phyloP scores from a whole-genome alignment of 2,329 filamentous ascomycete genomes.

The Cadophora malorum region DNA sequence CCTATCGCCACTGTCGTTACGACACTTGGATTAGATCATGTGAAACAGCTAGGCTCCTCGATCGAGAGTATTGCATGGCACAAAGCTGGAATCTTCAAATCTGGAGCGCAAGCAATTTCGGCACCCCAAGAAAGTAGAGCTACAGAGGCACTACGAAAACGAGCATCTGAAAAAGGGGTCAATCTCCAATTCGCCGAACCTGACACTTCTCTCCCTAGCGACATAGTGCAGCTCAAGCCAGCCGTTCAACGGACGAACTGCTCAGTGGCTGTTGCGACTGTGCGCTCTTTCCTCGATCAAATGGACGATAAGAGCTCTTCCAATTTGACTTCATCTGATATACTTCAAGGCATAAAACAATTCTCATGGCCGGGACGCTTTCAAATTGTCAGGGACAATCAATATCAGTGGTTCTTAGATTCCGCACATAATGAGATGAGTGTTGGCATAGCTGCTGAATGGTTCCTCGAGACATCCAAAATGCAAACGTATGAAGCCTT shows the following conservation, averaged over 20 bases:
- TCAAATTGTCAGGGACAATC: constrained; percentile 58
- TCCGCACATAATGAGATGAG: constrained; percentile 66
- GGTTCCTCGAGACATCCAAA: constrained; percentile 68
- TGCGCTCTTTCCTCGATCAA: constrained; percentile 52
- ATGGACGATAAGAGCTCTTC: constrained; percentile 26
- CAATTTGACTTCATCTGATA: constrained; percentile 65
- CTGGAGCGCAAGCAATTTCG: constrained; percentile 63
- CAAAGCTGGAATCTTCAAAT: constrained; percentile 74
- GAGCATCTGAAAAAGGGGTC: constrained; percentile 58
- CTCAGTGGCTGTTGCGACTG: constrained; percentile 55
- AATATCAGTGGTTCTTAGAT: constrained; percentile 37
- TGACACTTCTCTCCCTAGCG: constrained; percentile 29
- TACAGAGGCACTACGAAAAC: constrained; percentile 51
- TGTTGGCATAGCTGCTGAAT: constrained; percentile 77
- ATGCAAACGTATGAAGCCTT: constrained; percentile 4
- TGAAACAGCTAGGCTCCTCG: constrained; percentile 64
- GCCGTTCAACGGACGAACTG: constrained; percentile 64
- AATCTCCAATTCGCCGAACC: constrained; percentile 41
- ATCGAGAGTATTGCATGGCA: constrained; percentile 73
- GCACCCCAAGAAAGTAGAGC: constrained; percentile 56
- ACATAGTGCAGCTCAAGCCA: constrained; percentile 49
- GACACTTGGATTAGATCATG: constrained; percentile 70
- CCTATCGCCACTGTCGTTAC: constrained; percentile 65
- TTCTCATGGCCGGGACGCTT: constrained; percentile 83
- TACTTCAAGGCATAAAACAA: constrained; percentile 65